A percentile compares a stretch with the other conserved stretches of the same genome.
phyloP scores from a whole-genome alignment of 140 eudicot genomes.

The Anethum foeniculum region DNA sequence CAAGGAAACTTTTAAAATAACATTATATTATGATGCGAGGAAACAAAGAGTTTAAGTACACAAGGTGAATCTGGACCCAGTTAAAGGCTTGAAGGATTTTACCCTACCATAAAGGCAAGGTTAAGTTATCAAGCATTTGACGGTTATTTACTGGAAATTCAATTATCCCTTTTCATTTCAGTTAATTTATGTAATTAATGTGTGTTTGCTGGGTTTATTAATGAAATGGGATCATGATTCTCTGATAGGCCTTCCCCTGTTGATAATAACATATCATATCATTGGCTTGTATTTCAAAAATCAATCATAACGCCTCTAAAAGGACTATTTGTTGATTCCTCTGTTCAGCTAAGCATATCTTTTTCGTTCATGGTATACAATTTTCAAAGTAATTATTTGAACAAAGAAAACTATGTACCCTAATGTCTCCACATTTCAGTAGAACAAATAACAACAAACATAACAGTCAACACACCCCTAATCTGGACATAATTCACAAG shows the following conservation, averaged over 20 bases:
- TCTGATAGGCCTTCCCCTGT: neutral
- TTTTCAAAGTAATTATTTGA: neutral
- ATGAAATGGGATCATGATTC: neutral
- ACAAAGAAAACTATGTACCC: neutral
- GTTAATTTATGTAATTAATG: neutral
- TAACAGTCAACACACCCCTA: neutral
- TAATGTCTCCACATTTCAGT: neutral
- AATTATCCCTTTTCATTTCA: neutral
- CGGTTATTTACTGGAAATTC: neutral
- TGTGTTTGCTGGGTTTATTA: neutral
- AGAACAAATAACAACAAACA: neutral
- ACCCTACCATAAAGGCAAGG: neutral
- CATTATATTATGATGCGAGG: neutral
- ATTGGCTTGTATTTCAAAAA: neutral
- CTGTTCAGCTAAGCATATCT: neutral
- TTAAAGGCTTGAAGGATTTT: neutral
- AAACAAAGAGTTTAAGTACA: neutral
- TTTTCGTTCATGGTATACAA: neutral
- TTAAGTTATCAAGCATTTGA: neutral
- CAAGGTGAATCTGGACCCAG: neutral
- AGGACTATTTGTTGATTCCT: neutral
- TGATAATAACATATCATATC: neutral
- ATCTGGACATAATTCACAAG: conserved; percentile 19
- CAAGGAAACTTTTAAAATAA: neutral
- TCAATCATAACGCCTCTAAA: neutral